Evolutionary conservation across 2,329 filamentous ascomycete species (phyloP), one percentile per base, ranked within the genome.

Genomic region (Diaporthe longicolla): DNA sequence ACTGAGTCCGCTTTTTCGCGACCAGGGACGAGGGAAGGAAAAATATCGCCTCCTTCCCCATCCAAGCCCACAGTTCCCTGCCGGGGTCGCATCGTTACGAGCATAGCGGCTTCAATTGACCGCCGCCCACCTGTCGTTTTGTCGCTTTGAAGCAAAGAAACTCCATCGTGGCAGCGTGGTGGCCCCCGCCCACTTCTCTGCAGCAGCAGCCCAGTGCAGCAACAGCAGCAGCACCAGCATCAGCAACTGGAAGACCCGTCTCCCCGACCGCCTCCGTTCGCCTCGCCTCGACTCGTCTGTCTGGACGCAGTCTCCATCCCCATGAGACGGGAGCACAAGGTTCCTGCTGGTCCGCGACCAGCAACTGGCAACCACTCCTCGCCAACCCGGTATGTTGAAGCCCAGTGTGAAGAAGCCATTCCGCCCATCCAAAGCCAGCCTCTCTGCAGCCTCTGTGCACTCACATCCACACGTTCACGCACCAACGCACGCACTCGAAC

Each of bases 281-380:
- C 45, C 32, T 68, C 63, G 63, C n/a, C 48, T 54, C 63, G 63
- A 37, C 69, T 52, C 45, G 70, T 45, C 35, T 57, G 48, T 57
- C 58, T 72, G 59, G 52, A 66, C 43, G 68, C 50, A 52, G 63
- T 72, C 77, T 72, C 72, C 35, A 75, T 70, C 80, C 81, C 80
- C 83, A 89, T 89, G 88, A 85, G 86, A 83, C 85, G 84, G 82
- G 87, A 90, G 83, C 85, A 87, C 83, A 87, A 85, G 82, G 84
- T 85, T 83, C 87, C 88, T 83, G 87, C 88, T 87, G 89, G 89
- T 85, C 86, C 88, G 82, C 86, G 87, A 87, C 87, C 88, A 84
- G 87, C 88, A 68, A 68, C 48, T 24, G 63, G 29, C 81, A 86
- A 87, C 83, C 86, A 88, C 80, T 89, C 89, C 77, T 89, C 89